Percentiles rank a stretch among this genome's conserved stretches.
phyloP scores from a whole-genome alignment of 2,329 filamentous ascomycete species.

The Arthrobotrys conoides region DNA sequence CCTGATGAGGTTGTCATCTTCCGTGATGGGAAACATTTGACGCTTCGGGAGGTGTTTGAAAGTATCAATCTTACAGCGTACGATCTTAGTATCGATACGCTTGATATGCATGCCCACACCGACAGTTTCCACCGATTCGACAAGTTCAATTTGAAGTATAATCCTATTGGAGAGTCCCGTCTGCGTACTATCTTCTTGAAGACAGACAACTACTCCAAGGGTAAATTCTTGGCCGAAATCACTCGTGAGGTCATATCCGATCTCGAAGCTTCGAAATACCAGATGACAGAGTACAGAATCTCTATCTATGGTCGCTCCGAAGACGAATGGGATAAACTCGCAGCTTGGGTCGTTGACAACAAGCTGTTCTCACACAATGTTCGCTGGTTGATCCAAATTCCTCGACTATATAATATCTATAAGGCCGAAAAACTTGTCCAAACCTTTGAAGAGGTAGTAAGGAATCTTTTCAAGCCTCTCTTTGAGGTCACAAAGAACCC shows the following conservation, averaged over 20 bases:
- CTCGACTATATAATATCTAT: conserved; percentile 94
- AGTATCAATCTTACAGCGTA: conserved; percentile 98
- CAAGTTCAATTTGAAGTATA: conserved; percentile 99
- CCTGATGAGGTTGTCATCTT: conserved; percentile 94
- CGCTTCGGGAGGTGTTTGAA: conserved; percentile 92
- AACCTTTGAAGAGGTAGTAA: conserved; percentile 89
- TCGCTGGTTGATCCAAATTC: conserved; percentile 95
- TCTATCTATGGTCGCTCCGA: conserved; percentile 94
- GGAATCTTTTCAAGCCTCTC: conserved; percentile 91
- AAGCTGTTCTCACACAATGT: conserved; percentile 98
- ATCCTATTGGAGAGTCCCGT: conserved; percentile 94
- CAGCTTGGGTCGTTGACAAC: conserved; percentile 97
- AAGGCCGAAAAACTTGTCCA: conserved; percentile 89
- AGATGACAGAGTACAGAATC: conserved; percentile 99
- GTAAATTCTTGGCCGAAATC: conserved; percentile 95
- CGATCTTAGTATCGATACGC: conserved; percentile 95
- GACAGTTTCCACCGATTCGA: conserved; percentile 99
- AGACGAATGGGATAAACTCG: conserved; percentile 97
- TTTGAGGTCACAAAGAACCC: conserved; percentile 95
- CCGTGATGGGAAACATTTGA: conserved; percentile 91
- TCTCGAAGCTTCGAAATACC: conserved; percentile 98
- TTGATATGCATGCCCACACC: conserved; percentile 99
- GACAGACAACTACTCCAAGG: conserved; percentile 97
- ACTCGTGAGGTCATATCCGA: conserved; percentile 98
- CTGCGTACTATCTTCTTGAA: conserved; percentile 98